Evolutionary conservation across 1,284 basidiomycete genomes (phyloP), one percentile per base, ranked within the genome.

Genomic region (Athelia psychrophila): DNA sequence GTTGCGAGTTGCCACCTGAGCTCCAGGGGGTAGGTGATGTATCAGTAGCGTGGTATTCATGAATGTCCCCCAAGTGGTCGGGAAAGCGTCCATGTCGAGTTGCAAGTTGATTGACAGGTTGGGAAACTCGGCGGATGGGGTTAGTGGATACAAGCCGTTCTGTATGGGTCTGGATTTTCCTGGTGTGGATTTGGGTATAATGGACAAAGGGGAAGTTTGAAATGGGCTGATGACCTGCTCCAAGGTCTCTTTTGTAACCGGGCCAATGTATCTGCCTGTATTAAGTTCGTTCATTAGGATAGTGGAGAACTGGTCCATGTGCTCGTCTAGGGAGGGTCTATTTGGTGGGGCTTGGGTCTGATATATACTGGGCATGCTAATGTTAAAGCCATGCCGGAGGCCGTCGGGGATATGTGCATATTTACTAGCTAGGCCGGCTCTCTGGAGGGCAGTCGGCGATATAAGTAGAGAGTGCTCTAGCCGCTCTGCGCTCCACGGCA

Each of bases 401-500:
- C 27, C 27, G 5, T 30, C 6, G 13, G 27, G 27, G 27, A 30
- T 30, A 30, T 30, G 27, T 30, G 27, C 27, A 13, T 30, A 30
- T 30, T 30, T 30, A 30, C 27, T 30, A 6, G 13, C 6, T 30
- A 72, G 60, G 1, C 56, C 54, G 1, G 54, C 19, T 16, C 46
- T 40, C 4, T 16, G 5, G 3, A 69, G 60, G 1, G 48, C 33
- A 0, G 5, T 2, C 6, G 2, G 54, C 30, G 1, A 51, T n/a
- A 48, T 63, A 64, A 15, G 44, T 56, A 25, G 48, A 48, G 49
- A 50, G 48, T 3, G 51, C 32, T 2, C 53, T 47, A 54, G 2
- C 16, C 25, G 19, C 44, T 54, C 60, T 65, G 50, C 4, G 55
- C 50, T 46, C 53, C 52, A 65, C 59, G 54, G 42, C 63, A 66